Percentiles rank a stretch among this genome's conserved stretches.
Conservation (phyloP, 2,329 filamentous ascomycete species). For the Metarhizium anisopliae region DNA sequence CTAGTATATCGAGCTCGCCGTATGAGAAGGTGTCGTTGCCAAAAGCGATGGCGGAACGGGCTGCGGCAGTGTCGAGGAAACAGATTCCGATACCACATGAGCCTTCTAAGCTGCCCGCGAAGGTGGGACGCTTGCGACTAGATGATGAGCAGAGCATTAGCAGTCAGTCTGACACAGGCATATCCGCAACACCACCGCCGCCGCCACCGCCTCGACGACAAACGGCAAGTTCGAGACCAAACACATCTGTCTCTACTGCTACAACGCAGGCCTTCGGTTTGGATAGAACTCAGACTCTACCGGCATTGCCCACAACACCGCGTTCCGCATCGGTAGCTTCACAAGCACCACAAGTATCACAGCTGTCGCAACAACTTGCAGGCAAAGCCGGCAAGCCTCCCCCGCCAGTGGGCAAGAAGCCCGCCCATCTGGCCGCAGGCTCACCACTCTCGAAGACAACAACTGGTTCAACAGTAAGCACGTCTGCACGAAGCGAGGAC, state of each 20-base stretch:
- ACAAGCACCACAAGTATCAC: conserved; percentile 24
- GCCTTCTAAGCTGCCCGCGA: conserved; percentile 34
- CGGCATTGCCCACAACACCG: conserved; percentile 17
- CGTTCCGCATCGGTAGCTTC: conserved; percentile 20
- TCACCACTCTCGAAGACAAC: conserved; percentile 17
- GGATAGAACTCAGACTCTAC: conserved; percentile 15
- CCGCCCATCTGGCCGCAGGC: conserved; percentile 38
- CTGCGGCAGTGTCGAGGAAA: conserved; percentile 34
- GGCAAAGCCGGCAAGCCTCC: conserved; percentile 29
- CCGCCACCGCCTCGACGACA: conserved; percentile 39
- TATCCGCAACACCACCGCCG: conserved; percentile 18
- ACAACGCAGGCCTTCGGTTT: conserved; percentile 10
- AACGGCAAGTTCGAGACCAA: conserved; percentile 18
- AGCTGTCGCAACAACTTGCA: conserved; percentile 21
- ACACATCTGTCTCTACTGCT: conserved; percentile 2
- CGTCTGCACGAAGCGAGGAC: conserved; percentile 12
- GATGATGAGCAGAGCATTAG: conserved; percentile 27
- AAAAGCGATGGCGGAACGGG: conserved; percentile 30
- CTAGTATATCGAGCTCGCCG: conserved; percentile 49
- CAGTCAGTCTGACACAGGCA: conserved; percentile 3
- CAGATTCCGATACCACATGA: conserved; percentile 44
- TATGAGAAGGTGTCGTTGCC: conserved; percentile 50
- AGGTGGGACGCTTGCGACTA: conserved; percentile 34
- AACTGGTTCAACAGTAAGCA: conserved; percentile 5
- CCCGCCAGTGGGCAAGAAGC: conserved; percentile 56